phyloP scores from a whole-genome alignment of 2,329 filamentous ascomycete species.

The Colletotrichum costaricense region DNA sequence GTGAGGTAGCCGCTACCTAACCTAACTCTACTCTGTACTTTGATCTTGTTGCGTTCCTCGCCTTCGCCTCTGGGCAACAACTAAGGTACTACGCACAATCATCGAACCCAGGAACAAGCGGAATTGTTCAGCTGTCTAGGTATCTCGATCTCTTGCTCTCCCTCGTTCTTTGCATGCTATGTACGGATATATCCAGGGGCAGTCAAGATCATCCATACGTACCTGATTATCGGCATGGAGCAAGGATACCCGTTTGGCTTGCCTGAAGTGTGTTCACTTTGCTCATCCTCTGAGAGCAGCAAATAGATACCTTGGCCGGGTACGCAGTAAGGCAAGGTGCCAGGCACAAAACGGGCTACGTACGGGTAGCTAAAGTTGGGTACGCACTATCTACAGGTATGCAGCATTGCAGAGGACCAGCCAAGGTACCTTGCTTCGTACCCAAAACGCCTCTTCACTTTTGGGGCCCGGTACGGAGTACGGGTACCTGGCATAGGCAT shows the following conservation, averaged over 20 bases:
- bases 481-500: slow-evolving; percentile 34
- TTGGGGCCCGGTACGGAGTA: slow-evolving; percentile 23
- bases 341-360: not conserved
- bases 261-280: not conserved
- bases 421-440: not conserved
- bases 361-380: not conserved
- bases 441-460: not conserved
- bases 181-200: no score
- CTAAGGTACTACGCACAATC: no score
- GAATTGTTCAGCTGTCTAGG: no score
- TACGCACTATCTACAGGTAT: not conserved
- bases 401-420: no score
- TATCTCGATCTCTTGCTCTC: no score
- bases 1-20: not conserved
- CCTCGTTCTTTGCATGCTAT: no score
- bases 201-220: not conserved
- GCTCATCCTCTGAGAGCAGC: not conserved
- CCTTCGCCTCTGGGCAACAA: no score
- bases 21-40: not conserved
- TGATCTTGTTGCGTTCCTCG: not conserved
- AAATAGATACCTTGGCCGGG: no score
- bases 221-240: not conserved
- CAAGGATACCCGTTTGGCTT: not conserved
- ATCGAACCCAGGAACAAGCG: no score
- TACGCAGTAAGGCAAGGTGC: not conserved